phyloP scores from a whole-genome alignment of 306 rosid species.

The Senna tora region DNA sequence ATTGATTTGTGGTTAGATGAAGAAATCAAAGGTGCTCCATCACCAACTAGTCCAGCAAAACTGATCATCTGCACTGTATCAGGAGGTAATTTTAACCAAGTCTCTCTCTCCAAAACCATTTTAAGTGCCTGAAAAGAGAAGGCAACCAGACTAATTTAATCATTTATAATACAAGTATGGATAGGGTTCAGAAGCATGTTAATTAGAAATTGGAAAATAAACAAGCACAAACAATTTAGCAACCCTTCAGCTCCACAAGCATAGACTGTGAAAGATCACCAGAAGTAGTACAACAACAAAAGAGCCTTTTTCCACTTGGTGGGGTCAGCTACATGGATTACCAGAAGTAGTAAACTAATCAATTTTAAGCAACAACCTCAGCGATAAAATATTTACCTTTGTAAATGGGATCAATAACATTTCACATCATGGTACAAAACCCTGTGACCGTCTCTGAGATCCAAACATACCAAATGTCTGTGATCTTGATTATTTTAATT shows the following conservation, averaged over 20 bases:
- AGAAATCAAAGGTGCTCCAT: conserved; percentile 88
- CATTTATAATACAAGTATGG: conserved; percentile 8
- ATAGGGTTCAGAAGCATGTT: conserved; percentile 13
- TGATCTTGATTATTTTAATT: not conserved
- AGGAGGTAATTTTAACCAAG: conserved; percentile 77
- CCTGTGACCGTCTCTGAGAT: conserved; percentile 14
- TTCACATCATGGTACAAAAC: conserved; percentile 33
- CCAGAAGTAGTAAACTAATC: not conserved
- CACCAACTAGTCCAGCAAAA: conserved; percentile 98
- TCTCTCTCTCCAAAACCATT: conserved; percentile 96
- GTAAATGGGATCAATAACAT: conserved; percentile 22
- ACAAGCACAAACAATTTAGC: conserved; percentile 34
- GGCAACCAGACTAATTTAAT: conserved; percentile 28
- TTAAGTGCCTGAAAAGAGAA: conserved; percentile 73
- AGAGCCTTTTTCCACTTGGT: too few relatives aligned
- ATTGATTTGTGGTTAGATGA: conserved; percentile 55
- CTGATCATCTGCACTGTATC: conserved; percentile 81
- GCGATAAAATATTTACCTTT: conserved; percentile 21
- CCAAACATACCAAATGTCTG: not conserved
- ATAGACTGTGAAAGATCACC: conserved; percentile 9
- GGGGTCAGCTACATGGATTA: too few relatives aligned
- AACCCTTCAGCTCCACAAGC: conserved; percentile 25
- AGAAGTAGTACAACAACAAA: not conserved
- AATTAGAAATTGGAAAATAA: conserved; percentile 24
- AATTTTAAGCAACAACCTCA: conserved; percentile 1